phyloP scores from a whole-genome alignment of 1,284 basidiomycete species.

The Boletus austroedulis region DNA sequence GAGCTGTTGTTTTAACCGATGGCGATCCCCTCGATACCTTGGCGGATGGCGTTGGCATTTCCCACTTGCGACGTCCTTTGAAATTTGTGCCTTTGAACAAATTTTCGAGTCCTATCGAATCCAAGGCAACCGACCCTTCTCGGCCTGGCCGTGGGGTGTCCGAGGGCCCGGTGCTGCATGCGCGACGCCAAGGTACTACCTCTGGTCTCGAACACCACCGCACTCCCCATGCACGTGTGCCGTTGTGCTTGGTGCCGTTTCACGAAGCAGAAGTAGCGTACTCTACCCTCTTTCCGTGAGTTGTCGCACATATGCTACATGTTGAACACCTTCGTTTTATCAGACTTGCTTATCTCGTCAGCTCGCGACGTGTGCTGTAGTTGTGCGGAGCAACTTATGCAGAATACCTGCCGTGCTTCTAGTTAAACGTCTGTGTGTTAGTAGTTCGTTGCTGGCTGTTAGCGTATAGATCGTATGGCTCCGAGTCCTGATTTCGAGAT shows the following conservation, averaged over 20 bases:
- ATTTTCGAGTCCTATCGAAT: slow-evolving; percentile 1
- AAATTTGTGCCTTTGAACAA: slow-evolving; percentile 30
- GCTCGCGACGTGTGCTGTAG: slow-evolving; percentile 1
- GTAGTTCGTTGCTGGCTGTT: background rate
- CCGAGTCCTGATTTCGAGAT: background rate
- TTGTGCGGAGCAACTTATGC: background rate
- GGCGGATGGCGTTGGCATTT: slow-evolving; percentile 9
- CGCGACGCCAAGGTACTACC: background rate
- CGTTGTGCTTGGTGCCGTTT: slow-evolving; percentile 28
- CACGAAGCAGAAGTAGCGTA: slow-evolving; percentile 33
- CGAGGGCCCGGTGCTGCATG: background rate
- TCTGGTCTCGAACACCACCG: background rate
- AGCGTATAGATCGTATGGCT: background rate
- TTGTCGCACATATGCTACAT: background rate
- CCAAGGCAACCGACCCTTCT: background rate
- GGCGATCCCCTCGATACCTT: slow-evolving; percentile 26
- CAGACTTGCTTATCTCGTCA: slow-evolving; percentile 1
- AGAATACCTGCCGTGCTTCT: background rate
- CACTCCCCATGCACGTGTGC: slow-evolving; percentile 4
- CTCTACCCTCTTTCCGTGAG: slow-evolving; percentile 30
- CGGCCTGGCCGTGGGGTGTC: background rate
- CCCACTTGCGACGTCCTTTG: slow-evolving; percentile 23
- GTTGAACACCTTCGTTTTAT: background rate
- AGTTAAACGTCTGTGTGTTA: too few species aligned
- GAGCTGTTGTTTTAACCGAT: slow-evolving; percentile 27